These are phyloP conservation scores for Pleurotus platypus DNA, from an alignment of 768 basidiomycete species.

Conservation along the genomic window DNA sequence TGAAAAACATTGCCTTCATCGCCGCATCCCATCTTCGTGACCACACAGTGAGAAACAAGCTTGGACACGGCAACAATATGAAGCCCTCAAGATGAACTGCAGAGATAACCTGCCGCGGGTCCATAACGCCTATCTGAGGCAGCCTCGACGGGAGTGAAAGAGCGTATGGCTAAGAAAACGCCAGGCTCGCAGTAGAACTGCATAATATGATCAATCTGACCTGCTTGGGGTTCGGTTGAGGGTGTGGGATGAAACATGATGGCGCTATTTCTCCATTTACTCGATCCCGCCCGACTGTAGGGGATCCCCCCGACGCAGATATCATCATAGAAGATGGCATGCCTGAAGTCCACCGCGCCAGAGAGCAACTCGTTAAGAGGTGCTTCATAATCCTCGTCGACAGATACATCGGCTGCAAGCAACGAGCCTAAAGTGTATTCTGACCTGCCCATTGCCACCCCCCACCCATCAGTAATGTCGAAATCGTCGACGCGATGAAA, in stretches of 20 bases:
- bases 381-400: not conserved
- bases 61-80: conserved; percentile 10
- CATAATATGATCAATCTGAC: conserved; percentile 5
- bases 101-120: conserved; percentile 12
- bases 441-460: not conserved
- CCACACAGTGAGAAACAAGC: conserved; percentile 8
- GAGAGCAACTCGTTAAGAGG: not conserved
- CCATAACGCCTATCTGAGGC: conserved; percentile 9
- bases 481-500: conserved; percentile 7
- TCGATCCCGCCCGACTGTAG: conserved; percentile 9
- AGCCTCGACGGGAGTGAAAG: not conserved
- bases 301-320: conserved; percentile 9
- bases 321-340: not conserved
- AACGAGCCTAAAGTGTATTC: not conserved
- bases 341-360: not conserved
- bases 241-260: conserved; percentile 8
- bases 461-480: not conserved
- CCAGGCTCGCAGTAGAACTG: conserved; percentile 4
- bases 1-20: not conserved
- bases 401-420: not conserved
- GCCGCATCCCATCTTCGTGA: conserved; percentile 1
- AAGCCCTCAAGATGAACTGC: not conserved
- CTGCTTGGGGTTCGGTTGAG: not conserved
- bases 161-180: conserved; percentile 7
- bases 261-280: conserved; percentile 7